Evolutionary conservation across 805 yeast genomes (phyloP).

Genomic region (Tetrapisispora iriomotensis): DNA sequence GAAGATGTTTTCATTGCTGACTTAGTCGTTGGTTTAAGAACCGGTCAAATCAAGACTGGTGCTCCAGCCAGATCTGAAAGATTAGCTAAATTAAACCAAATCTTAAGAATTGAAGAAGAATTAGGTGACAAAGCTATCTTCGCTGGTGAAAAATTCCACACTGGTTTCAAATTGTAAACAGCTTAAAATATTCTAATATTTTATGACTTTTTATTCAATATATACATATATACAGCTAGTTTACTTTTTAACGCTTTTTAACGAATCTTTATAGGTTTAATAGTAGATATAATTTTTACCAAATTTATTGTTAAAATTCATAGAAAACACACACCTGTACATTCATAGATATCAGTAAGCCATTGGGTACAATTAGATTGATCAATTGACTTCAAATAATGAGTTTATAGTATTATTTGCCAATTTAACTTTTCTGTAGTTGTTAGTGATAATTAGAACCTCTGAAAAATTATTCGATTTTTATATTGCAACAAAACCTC

Average conservation of each 20-base stretch:
- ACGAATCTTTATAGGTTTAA: slow-evolving; percentile 12
- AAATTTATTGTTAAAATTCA: not conserved
- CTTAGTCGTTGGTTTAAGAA: slow-evolving; percentile 92
- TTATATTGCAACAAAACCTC: too few species aligned
- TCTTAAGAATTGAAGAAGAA: slow-evolving; percentile 97
- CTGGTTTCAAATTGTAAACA: slow-evolving; percentile 32
- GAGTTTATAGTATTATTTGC: too few species aligned
- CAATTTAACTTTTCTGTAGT: too few species aligned
- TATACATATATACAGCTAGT: slow-evolving; percentile 5
- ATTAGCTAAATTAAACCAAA: slow-evolving; percentile 97
- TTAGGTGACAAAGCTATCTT: slow-evolving; percentile 94
- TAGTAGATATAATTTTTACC: slow-evolving; percentile 11
- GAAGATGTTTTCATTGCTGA: slow-evolving; percentile 98
- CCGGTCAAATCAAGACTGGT: slow-evolving; percentile 99
- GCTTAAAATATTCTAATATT: slow-evolving; percentile 4
- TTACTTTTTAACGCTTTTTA: slow-evolving; percentile 6
- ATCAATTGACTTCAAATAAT: too few species aligned
- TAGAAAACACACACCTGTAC: not conserved
- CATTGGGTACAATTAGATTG: too few species aligned
- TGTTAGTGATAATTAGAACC: not conserved
- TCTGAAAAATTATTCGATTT: not conserved
- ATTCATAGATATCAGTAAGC: too few species aligned
- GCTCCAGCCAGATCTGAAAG: slow-evolving; percentile 99
- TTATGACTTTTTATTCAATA: slow-evolving; percentile 4
- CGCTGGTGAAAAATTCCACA: slow-evolving; percentile 90